Base-by-base conservation (phyloP, 164 flowering plant genomes). In the Warburgia ugandensis region DNA sequence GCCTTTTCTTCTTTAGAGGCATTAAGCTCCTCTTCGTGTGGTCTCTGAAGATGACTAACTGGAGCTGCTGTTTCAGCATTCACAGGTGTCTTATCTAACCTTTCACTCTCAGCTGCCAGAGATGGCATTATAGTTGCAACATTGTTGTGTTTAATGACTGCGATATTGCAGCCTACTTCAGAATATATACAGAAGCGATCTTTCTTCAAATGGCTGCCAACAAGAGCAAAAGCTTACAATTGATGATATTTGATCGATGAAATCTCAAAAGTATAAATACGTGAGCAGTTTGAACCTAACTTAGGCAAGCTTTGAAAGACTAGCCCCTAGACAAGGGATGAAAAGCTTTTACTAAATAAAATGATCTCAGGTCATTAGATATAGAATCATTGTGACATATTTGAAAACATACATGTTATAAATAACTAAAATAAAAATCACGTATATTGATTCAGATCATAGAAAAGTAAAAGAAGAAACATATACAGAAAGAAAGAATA, bases 131-230 rank as follows among this genome's bases (percentile, higher is more conserved):
- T 61, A 23, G 75, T 73, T 33, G 80, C 75, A 9, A 73, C 63
- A 57, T 62, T 64, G 46, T 64, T 68, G 51, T 50, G 50, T 45
- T 70, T 76, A 68, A 73, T 63, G 27, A 60, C 68, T 19, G 77
- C 80, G 36, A 76, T 33, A 50, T 73, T 66, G 73, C 80, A 76
- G 52, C 61, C 58, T 14, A 65, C 73, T 19, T 58, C 75, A 32
- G 50, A 64, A 19, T 56, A 58, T 61, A 76, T 70, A 42, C 32
- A 63, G 13, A 22, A 40, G 35, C 60, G 63, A 35, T 66, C 62
- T 50, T 66, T 76, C 73, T 66, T 76, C 43, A 73, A 66, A 54
- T 60, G 60, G 32, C 77, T 73, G 75, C 8, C 21, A 40, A 40
- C 11, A 5, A 30, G 51, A 56, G 50, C 2, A 21, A 48, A 37